These are phyloP conservation scores for Coemansia asiatica DNA, from an alignment of 192 early-diverging fungal genomes.

Conservation along the genomic window DNA sequence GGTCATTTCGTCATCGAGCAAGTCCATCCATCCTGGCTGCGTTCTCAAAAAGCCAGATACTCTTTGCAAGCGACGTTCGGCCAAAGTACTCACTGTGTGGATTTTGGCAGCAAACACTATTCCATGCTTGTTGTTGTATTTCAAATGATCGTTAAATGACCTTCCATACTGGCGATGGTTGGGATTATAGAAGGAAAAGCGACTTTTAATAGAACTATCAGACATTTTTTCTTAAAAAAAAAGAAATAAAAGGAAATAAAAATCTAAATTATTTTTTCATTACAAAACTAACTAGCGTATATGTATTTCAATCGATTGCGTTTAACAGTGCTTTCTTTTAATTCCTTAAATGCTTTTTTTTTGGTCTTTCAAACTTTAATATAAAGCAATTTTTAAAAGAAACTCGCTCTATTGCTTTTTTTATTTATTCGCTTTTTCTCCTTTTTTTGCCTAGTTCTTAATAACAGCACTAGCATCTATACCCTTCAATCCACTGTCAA, in stretches of 20 bases:
- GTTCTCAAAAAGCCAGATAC: conserved; percentile 29
- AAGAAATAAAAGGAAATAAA: neutral
- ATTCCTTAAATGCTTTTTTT: neutral
- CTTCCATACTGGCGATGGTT: neutral
- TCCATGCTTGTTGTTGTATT: conserved; percentile 9
- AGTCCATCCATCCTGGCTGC: conserved; percentile 45
- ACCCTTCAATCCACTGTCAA: too few species aligned
- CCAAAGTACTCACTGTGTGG: neutral
- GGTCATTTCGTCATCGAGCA: conserved; percentile 28
- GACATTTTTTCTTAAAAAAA: neutral
- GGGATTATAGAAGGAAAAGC: conserved; percentile 5
- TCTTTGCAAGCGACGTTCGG: neutral
- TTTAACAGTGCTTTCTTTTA: neutral
- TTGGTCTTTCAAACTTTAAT: neutral
- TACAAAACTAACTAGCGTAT: too few species aligned
- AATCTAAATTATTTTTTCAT: too few species aligned
- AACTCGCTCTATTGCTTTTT: too few species aligned
- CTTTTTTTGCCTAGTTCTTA: too few species aligned
- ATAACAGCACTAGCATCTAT: too few species aligned
- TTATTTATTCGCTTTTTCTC: too few species aligned
- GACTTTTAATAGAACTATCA: neutral
- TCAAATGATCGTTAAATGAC: conserved; percentile 1
- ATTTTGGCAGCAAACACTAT: neutral
- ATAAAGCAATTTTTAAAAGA: too few species aligned
- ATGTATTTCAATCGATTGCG: too few species aligned